Evolutionary conservation across 441 rosid species (phyloP), one percentile per base, ranked within the genome.

Genomic region (Syzygium syzygioides): DNA sequence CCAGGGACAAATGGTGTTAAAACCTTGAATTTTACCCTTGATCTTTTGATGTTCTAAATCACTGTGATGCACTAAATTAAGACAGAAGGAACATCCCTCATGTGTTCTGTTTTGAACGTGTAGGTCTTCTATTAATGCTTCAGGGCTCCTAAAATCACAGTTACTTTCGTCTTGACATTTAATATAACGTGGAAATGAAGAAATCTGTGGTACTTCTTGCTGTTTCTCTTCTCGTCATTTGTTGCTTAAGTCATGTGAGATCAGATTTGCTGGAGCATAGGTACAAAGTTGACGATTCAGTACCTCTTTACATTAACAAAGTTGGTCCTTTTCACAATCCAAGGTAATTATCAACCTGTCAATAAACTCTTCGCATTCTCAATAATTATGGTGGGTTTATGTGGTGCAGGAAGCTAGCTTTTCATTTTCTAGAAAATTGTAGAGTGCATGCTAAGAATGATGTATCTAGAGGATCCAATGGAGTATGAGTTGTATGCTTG

Each of bases 261-360:
- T 37, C 83, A 37, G 83, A 76, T 37, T 76, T 76, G 3, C 83
- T 37, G 83, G 83, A 76, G 83, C 83, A 76, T 41, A 37, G 52
- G 3, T 76, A 37, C 83, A 76, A 41, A 11, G 83, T 76, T 37
- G 83, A 76, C 14, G 83, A 76, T 3, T 1, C 17, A 3, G 52
- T 76, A 20, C 83, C 66, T 57, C 79, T 54, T 45, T 55, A 79
- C 4, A 15, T 56, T 25, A 34, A 55, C 66, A 87, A 34, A 57
- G 88, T 87, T 34, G 88, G 88, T 37, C 85, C 88, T 7, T 87
- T 9, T 57, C 23, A 54, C 30, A 87, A 87, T 55, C 88, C 88
- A 7, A 71, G 88, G 88, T 87, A 87, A 71, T 55, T 48, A 30
- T 86, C 79, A 34, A 55, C 54, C 52, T 41, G 52, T 76, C 52